Percentiles rank a stretch among this genome's conserved stretches.
Conservation (phyloP, 2,329 filamentous ascomycete genomes). For the Trichoderma koningii region DNA sequence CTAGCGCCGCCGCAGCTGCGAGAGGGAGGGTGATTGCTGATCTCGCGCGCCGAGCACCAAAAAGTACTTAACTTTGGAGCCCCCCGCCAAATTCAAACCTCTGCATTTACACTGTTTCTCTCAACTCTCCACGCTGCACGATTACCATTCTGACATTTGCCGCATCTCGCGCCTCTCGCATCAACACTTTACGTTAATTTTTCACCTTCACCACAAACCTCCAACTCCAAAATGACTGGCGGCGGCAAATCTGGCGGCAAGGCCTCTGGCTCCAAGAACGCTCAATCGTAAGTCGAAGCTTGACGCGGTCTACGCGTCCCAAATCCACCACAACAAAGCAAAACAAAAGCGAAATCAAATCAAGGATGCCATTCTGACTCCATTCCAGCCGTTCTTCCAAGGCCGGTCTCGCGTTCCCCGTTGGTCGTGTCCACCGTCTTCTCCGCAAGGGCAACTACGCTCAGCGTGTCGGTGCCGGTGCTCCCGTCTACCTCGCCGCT, state of each 20-base stretch:
- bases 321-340: neutral
- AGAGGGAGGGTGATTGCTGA: slow-evolving; percentile 52
- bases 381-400: slow-evolving; percentile 86
- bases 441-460: slow-evolving; percentile 99
- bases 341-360: neutral
- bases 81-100: slow-evolving; percentile 48
- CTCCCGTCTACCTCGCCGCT: slow-evolving; percentile 93
- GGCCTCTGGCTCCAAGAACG: slow-evolving; percentile 98
- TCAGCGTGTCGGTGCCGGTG: slow-evolving; percentile 98
- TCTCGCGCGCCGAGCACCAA: slow-evolving; percentile 48
- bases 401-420: slow-evolving; percentile 97
- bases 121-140: slow-evolving; percentile 44
- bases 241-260: slow-evolving; percentile 99
- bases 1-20: slow-evolving; percentile 7
- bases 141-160: slow-evolving; percentile 37
- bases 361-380: neutral
- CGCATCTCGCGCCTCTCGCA: slow-evolving; percentile 19
- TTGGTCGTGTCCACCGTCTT: slow-evolving; percentile 98
- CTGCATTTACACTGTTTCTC: slow-evolving; percentile 37
- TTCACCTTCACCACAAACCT: slow-evolving; percentile 8
- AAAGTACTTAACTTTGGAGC: slow-evolving; percentile 59
- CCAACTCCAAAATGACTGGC: slow-evolving; percentile 44
- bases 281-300: slow-evolving; percentile 82
- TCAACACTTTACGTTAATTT: slow-evolving; percentile 22
- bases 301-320: neutral